Conservation (phyloP, 441 rosid genomes). For the Sinapis alba region DNA sequence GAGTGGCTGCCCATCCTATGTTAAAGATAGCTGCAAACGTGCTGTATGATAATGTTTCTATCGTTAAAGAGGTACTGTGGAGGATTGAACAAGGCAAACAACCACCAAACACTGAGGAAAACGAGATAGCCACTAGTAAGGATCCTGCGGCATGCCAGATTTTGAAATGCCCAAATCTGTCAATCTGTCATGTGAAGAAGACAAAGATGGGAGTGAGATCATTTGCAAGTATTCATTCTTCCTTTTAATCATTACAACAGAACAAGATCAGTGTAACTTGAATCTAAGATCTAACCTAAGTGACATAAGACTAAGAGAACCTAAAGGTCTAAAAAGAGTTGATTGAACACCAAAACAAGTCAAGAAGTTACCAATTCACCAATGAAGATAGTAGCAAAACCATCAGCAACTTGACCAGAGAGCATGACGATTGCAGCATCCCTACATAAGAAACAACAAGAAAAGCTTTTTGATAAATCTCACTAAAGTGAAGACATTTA, state of each 20-base stretch:
- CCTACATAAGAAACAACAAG: constrained; percentile 41
- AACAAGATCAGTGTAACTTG: not conserved
- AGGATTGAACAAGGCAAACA: constrained; percentile 76
- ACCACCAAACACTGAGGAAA: constrained; percentile 93
- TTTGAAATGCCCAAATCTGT: constrained; percentile 95
- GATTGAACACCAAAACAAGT: not conserved
- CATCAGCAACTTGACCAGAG: constrained; percentile 93
- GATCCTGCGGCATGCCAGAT: constrained; percentile 93
- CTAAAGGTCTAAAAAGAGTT: not conserved
- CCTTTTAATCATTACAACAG: not conserved
- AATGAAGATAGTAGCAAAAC: constrained; percentile 68
- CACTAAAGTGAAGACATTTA: not conserved
- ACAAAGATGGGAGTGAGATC: constrained; percentile 19
- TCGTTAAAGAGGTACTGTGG: constrained; percentile 39
- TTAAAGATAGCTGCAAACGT: constrained; percentile 87
- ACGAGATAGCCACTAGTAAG: constrained; percentile 79
- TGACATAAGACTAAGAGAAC: not conserved
- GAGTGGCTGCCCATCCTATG: constrained; percentile 97
- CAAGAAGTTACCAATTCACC: constrained; percentile 74
- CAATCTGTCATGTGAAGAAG: constrained; percentile 57
- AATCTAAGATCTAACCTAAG: not conserved
- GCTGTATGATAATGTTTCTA: constrained; percentile 82
- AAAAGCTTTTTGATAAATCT: not conserved
- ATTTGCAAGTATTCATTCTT: not conserved
- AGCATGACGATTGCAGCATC: constrained; percentile 91